A percentile compares a stretch with the other conserved stretches of the same genome.
Evolutionary conservation across 2,329 filamentous ascomycete species (phyloP).

Genomic region (Neofusicoccum sp.): DNA sequence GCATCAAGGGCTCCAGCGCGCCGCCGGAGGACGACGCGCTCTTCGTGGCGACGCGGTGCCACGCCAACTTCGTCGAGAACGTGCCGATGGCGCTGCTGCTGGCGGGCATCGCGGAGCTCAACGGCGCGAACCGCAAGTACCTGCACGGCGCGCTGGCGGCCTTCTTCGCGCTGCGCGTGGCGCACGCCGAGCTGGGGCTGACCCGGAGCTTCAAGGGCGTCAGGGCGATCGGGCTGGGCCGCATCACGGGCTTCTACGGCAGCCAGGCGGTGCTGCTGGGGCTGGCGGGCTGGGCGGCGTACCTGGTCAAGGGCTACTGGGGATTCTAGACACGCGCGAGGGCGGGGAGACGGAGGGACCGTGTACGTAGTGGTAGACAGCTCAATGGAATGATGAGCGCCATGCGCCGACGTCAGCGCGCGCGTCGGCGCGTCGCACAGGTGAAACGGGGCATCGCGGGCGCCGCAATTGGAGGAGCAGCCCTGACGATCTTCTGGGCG

Average conservation of each 20-base stretch:
- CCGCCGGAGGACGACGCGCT: conserved; percentile 23
- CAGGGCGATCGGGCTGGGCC: conserved; percentile 25
- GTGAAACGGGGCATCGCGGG: not conserved
- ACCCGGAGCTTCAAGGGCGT: conserved; percentile 21
- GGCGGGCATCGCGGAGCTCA: conserved; percentile 44
- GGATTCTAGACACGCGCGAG: conserved; percentile 14
- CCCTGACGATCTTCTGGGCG: too few species aligned
- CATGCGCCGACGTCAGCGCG: not conserved
- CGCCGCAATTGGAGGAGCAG: conserved; percentile 8
- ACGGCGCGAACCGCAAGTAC: conserved; percentile 40
- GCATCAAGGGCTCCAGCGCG: not conserved
- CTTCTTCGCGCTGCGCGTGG: conserved; percentile 39
- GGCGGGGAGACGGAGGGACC: not conserved
- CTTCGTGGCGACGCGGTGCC: conserved; percentile 36
- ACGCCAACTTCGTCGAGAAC: conserved; percentile 46
- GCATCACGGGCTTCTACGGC: conserved; percentile 31
- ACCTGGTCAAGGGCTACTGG: conserved; percentile 33
- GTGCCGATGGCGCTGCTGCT: conserved; percentile 42
- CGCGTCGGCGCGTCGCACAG: not conserved
- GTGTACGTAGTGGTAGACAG: not conserved
- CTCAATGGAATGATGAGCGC: not conserved
- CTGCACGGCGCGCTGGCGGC: conserved; percentile 40
- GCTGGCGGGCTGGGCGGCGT: conserved; percentile 32
- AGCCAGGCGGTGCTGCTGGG: conserved; percentile 30
- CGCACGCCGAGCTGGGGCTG: conserved; percentile 42